phyloP scores from a whole-genome alignment of 768 basidiomycete species.

The Serpula lacrymans region DNA sequence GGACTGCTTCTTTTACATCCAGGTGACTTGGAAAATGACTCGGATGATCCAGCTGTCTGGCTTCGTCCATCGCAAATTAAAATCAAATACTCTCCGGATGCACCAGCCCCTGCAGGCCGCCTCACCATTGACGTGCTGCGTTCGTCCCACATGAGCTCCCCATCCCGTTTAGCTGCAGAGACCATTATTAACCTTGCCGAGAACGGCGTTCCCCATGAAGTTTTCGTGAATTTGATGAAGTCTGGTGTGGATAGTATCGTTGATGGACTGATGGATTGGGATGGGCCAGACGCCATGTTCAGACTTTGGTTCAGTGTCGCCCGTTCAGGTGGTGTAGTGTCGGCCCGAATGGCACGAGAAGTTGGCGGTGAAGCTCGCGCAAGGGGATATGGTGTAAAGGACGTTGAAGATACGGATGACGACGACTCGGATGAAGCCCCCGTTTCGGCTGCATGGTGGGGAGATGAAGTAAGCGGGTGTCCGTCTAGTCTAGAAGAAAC shows the following conservation, averaged over 20 bases:
- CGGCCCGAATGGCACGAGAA: constrained; percentile 34
- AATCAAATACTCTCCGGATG: constrained; percentile 35
- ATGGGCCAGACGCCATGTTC: constrained; percentile 37
- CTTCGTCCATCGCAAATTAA: constrained; percentile 44
- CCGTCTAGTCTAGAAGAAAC: constrained; percentile 67
- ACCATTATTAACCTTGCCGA: constrained; percentile 62
- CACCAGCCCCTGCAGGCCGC: constrained; percentile 37
- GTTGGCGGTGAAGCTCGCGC: constrained; percentile 36
- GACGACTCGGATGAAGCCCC: constrained; percentile 23
- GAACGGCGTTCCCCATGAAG: constrained; percentile 48
- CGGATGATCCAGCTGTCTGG: constrained; percentile 23
- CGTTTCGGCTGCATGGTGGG: constrained; percentile 65
- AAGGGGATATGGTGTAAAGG: constrained; percentile 38
- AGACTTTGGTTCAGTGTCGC: constrained; percentile 40
- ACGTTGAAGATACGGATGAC: constrained; percentile 35
- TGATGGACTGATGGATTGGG: constrained; percentile 42
- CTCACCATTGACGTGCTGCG: constrained; percentile 54
- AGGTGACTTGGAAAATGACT: constrained; percentile 16
- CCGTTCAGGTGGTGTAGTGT: constrained; percentile 38
- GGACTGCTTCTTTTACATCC: constrained; percentile 28
- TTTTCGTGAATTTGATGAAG: constrained; percentile 40
- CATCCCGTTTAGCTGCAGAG: constrained; percentile 49
- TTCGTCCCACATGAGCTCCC: constrained; percentile 42
- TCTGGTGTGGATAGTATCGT: constrained; percentile 33
- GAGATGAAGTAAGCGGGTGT: constrained; percentile 55